Evolutionary conservation across 257 asterid genomes (phyloP).

Genomic region (Solanum chilense): DNA sequence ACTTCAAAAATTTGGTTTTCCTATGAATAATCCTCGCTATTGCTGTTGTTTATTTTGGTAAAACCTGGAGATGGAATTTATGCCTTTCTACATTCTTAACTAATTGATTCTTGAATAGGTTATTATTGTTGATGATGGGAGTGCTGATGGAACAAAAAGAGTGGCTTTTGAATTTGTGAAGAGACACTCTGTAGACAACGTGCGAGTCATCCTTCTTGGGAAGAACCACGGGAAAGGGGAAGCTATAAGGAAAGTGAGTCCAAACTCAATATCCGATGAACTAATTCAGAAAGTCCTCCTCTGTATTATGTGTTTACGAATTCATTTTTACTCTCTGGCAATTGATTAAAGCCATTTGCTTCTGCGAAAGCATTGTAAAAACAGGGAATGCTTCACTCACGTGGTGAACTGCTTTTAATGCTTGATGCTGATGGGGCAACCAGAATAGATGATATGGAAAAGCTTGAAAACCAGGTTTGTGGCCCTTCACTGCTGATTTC

Average conservation of each 20-base stretch:
- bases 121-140: conserved; percentile 90
- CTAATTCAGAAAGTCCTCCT: not conserved
- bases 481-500: not conserved
- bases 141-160: conserved; percentile 73
- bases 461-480: conserved; percentile 91
- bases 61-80: not conserved
- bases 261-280: conserved; percentile 9
- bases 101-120: conserved; percentile 39
- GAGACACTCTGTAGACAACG: conserved; percentile 69
- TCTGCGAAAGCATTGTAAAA: conserved; percentile 70
- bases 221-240: conserved; percentile 98
- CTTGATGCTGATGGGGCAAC: conserved; percentile 99
- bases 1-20: not conserved
- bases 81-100: not conserved
- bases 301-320: not conserved
- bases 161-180: conserved; percentile 87
- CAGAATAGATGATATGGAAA: conserved; percentile 78
- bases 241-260: conserved; percentile 95
- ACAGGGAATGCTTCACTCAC: conserved; percentile 99
- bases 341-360: conserved; percentile 52
- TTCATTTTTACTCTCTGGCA: not conserved
- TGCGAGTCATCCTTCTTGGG: conserved; percentile 86
- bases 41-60: not conserved
- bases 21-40: not conserved
- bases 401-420: conserved; percentile 93